Percentiles rank a stretch among this genome's conserved stretches.
These are phyloP conservation scores for Platismatia glauca DNA, from an alignment of 495 filamentous ascomycete species.

Conservation along the genomic window DNA sequence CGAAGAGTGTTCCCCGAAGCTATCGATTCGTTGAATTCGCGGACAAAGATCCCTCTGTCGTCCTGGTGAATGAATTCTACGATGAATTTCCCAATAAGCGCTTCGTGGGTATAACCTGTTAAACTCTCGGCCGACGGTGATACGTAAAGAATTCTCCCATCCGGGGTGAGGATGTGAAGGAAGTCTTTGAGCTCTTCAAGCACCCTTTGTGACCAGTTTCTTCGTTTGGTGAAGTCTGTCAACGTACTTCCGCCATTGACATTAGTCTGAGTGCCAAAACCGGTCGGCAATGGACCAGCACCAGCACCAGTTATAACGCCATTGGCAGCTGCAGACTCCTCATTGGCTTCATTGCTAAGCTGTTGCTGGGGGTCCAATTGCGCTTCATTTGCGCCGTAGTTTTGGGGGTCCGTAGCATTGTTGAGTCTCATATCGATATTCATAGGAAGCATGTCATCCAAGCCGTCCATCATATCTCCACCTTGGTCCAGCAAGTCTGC, in stretches of 20 bases:
- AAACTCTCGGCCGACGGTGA: constrained; percentile 72
- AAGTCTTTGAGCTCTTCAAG: constrained; percentile 87
- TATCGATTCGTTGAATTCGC: constrained; percentile 88
- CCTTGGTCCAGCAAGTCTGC: constrained; percentile 31
- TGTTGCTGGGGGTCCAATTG: constrained; percentile 21
- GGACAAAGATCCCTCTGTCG: constrained; percentile 73
- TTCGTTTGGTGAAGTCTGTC: constrained; percentile 74
- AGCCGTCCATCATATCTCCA: constrained; percentile 25
- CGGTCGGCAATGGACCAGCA: constrained; percentile 47
- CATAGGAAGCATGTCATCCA: constrained; percentile 29
- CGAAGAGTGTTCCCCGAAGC: constrained; percentile 68
- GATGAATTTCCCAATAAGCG: constrained; percentile 66
- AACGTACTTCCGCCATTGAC: constrained; percentile 52
- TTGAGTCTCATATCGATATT: constrained; percentile 27
- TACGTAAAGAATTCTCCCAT: constrained; percentile 74
- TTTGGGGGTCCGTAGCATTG: constrained; percentile 18
- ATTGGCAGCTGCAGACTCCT: constrained; percentile 20
- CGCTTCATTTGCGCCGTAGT: constrained; percentile 18
- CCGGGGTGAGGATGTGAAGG: constrained; percentile 73
- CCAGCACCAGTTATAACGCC: constrained; percentile 38
- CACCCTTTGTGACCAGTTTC: constrained; percentile 83
- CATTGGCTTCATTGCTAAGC: constrained; percentile 14
- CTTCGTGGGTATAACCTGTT: constrained; percentile 62
- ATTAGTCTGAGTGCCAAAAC: constrained; percentile 42
- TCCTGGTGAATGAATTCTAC: constrained; percentile 79